phyloP scores from a whole-genome alignment of 495 filamentous ascomycete genomes.

The Tuber magnatum region DNA sequence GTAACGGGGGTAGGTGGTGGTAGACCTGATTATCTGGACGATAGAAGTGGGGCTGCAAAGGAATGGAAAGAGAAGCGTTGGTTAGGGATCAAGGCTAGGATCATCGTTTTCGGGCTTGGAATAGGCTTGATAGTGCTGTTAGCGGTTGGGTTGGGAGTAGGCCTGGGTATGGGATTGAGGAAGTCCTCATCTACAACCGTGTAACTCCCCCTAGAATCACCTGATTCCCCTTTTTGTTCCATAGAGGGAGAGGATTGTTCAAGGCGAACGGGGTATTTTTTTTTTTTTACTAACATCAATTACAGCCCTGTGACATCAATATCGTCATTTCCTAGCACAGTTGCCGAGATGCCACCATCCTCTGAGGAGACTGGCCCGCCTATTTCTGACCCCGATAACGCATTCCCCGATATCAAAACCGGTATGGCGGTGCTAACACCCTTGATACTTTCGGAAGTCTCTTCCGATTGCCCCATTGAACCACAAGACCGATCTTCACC shows the following conservation, averaged over 20 bases:
- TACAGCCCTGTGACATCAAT: slow-evolving; percentile 7
- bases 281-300: background rate
- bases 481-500: slow-evolving; percentile 12
- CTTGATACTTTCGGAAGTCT: slow-evolving; percentile 12
- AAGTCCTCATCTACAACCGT: background rate
- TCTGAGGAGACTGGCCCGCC: slow-evolving; percentile 34
- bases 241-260: background rate
- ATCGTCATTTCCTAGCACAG: slow-evolving; percentile 14
- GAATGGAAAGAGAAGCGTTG: slow-evolving; percentile 30
- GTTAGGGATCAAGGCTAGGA: slow-evolving; percentile 25
- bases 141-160: slow-evolving; percentile 35
- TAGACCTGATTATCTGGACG: slow-evolving; percentile 3
- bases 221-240: background rate
- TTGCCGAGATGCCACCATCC: slow-evolving; percentile 16
- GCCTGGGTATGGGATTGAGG: slow-evolving; percentile 30
- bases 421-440: slow-evolving; percentile 21
- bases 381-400: slow-evolving; percentile 25
- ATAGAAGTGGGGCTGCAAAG: slow-evolving; percentile 32
- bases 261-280: background rate
- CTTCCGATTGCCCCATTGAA: slow-evolving; percentile 13
- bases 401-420: slow-evolving; percentile 31
- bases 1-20: background rate
- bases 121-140: slow-evolving; percentile 25
- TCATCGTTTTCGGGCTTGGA: slow-evolving; percentile 15
- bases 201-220: slow-evolving; percentile 9